A percentile compares a stretch with the other conserved stretches of the same genome.
These are phyloP conservation scores for Cicer pinnatifidum DNA, from an alignment of 306 rosid species.

Conservation along the genomic window DNA sequence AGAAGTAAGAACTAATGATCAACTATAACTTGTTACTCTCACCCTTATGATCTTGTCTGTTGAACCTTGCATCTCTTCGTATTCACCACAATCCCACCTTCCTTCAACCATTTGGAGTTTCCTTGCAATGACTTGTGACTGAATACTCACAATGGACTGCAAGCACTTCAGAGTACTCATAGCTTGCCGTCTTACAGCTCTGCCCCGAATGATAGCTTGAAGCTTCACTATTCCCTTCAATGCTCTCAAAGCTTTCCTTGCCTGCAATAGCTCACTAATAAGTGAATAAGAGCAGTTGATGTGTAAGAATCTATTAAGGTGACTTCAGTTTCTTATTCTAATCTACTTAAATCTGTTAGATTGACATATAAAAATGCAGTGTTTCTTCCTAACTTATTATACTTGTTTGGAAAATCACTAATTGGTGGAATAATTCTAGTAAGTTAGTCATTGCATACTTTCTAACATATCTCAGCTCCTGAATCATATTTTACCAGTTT, in stretches of 20 bases:
- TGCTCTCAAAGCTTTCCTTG: constrained; percentile 88
- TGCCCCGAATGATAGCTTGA: constrained; percentile 89
- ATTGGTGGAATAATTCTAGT: background rate
- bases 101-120: constrained; percentile 59
- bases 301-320: constrained; percentile 13
- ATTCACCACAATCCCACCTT: constrained; percentile 47
- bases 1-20: constrained; percentile 15
- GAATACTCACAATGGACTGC: constrained; percentile 87
- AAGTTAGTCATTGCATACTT: background rate
- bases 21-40: constrained; percentile 5
- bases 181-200: constrained; percentile 92
- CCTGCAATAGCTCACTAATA: constrained; percentile 54
- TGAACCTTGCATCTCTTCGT: constrained; percentile 53
- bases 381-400: background rate
- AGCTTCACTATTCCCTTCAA: constrained; percentile 96
- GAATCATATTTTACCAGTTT: background rate
- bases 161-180: constrained; percentile 76
- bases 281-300: constrained; percentile 17
- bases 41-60: constrained; percentile 70
- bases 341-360: constrained; percentile 5
- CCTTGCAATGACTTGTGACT: constrained; percentile 70
- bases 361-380: background rate
- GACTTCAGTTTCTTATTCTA: constrained; percentile 20
- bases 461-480: constrained; percentile 10
- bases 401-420: constrained; percentile 8